Percentiles rank a stretch among this genome's conserved stretches.
These are phyloP conservation scores for Amaranthus hypochondriacus DNA, from an alignment of 148 eudicot genomes.

Conservation along the genomic window DNA sequence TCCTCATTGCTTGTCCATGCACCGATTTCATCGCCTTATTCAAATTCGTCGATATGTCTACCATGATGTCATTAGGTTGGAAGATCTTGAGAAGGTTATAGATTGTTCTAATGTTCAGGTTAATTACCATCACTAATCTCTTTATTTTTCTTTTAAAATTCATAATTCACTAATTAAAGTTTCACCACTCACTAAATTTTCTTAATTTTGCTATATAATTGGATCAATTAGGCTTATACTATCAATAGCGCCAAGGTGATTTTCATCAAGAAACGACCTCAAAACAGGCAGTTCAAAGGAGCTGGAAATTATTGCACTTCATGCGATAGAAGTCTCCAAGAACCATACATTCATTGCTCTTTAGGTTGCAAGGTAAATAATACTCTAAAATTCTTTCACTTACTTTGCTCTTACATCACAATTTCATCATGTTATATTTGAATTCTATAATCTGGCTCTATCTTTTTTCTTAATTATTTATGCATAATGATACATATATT, in stretches of 20 bases:
- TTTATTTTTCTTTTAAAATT: neutral
- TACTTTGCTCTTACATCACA: neutral
- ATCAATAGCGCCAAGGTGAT: constrained; percentile 89
- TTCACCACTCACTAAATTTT: neutral
- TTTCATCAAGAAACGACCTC: constrained; percentile 95
- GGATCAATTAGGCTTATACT: constrained; percentile 62
- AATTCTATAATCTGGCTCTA: no score
- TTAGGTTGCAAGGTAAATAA: constrained; percentile 86
- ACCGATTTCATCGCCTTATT: constrained; percentile 75
- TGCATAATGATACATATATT: neutral
- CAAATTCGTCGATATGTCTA: constrained; percentile 94
- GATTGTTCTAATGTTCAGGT: constrained; percentile 97
- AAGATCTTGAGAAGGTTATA: constrained; percentile 83
- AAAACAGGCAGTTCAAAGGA: constrained; percentile 92
- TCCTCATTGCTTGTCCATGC: constrained; percentile 80
- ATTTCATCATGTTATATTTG: neutral
- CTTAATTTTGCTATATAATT: neutral
- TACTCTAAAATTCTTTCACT: neutral
- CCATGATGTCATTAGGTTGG: constrained; percentile 83
- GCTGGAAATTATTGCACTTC: constrained; percentile 92
- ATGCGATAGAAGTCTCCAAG: constrained; percentile 95
- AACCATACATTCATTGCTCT: constrained; percentile 90
- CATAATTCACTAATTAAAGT: constrained; percentile 9
- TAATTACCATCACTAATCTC: neutral
- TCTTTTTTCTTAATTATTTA: neutral